A percentile compares a stretch with the other conserved stretches of the same genome.
These are phyloP conservation scores for Hericium rajendrae DNA, from an alignment of 768 basidiomycete species.

Conservation along the genomic window DNA sequence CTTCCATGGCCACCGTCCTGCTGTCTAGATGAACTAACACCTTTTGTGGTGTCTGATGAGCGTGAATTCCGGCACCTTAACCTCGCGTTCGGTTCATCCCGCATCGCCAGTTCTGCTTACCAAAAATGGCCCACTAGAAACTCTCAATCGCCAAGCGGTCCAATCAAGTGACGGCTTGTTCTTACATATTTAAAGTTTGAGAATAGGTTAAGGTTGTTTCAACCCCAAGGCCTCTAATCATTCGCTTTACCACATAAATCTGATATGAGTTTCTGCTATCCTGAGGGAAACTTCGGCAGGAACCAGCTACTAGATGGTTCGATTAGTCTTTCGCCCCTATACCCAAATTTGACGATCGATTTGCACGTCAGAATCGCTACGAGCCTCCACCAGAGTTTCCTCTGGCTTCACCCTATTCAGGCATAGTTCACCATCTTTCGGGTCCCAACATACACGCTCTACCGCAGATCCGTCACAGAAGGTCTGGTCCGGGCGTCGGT, in stretches of 20 bases:
- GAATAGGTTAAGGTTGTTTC: constrained; percentile 84
- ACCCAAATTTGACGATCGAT: constrained; percentile 93
- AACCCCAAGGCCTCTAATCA: constrained; percentile 88
- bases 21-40: constrained; percentile 58
- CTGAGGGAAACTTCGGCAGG: constrained; percentile 84
- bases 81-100: constrained; percentile 62
- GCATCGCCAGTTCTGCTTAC: constrained; percentile 66
- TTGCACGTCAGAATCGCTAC: constrained; percentile 95
- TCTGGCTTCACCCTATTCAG: constrained; percentile 88
- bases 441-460: constrained; percentile 81
- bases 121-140: constrained; percentile 68
- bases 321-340: constrained; percentile 96
- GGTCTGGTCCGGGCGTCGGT: constrained; percentile 67
- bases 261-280: constrained; percentile 55
- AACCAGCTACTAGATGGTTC: constrained; percentile 92
- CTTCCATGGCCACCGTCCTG: constrained; percentile 73
- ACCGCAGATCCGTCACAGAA: constrained; percentile 68
- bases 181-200: constrained; percentile 63
- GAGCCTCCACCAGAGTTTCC: constrained; percentile 95
- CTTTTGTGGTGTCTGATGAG: constrained; percentile 81
- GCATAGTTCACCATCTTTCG: constrained; percentile 89
- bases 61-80: constrained; percentile 78
- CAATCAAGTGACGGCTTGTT: constrained; percentile 41
- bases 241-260: constrained; percentile 67
- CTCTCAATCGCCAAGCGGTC: constrained; percentile 49